Conservation (phyloP, 495 filamentous ascomycete genomes). For the Penicillium atrosanguineum region DNA sequence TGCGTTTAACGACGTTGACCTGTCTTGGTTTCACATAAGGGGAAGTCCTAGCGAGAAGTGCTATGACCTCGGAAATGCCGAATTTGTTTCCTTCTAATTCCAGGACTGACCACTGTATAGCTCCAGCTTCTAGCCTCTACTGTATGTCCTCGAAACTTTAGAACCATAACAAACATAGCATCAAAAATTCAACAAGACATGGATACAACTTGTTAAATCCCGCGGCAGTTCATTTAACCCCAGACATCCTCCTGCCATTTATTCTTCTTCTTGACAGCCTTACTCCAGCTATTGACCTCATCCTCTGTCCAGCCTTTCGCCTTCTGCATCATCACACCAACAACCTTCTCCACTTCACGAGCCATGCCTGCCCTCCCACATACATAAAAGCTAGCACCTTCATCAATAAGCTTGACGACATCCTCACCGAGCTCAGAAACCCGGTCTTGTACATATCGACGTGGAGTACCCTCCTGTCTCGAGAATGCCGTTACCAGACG, state of each 20-base stretch:
- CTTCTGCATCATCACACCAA: slow-evolving; percentile 28
- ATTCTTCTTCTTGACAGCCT: slow-evolving; percentile 40
- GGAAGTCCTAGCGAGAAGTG: too few species aligned
- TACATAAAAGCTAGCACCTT: slow-evolving; percentile 46
- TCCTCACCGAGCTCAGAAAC: slow-evolving; percentile 33
- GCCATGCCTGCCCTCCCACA: slow-evolving; percentile 52
- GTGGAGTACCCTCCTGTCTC: slow-evolving; percentile 15
- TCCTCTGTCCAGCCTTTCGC: slow-evolving; percentile 35
- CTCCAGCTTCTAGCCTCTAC: background rate
- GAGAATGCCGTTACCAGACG: slow-evolving; percentile 38
- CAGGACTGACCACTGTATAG: background rate
- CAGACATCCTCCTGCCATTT: slow-evolving; percentile 54
- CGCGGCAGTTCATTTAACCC: background rate
- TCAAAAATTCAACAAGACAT: background rate
- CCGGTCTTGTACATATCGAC: slow-evolving; percentile 42
- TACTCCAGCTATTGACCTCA: slow-evolving; percentile 40
- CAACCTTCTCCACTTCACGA: slow-evolving; percentile 44
- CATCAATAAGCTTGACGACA: slow-evolving; percentile 35
- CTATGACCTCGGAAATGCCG: background rate
- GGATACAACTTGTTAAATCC: too few species aligned
- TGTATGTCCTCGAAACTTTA: background rate
- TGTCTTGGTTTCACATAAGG: too few species aligned
- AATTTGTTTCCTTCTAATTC: too few species aligned
- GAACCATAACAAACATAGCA: background rate
- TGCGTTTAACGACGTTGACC: too few species aligned